Percentiles rank a stretch among this genome's conserved stretches.
Evolutionary conservation across 2,329 filamentous ascomycete genomes (phyloP).

Genomic region (Rhynchosporium graminicola): DNA sequence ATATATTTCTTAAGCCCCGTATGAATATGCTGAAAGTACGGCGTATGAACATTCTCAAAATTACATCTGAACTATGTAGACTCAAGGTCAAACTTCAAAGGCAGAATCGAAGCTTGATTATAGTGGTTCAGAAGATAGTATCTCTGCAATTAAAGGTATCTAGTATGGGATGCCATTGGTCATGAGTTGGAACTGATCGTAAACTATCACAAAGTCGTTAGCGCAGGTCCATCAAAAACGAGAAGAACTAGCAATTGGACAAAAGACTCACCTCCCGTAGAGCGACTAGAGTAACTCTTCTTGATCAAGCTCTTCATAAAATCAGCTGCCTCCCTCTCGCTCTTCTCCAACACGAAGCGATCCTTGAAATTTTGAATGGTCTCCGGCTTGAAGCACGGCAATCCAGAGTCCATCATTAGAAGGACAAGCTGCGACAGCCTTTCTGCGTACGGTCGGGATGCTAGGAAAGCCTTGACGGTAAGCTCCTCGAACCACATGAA

Average conservation of each 20-base stretch:
- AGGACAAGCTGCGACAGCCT: slow-evolving; percentile 88
- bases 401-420: slow-evolving; percentile 92
- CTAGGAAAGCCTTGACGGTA: slow-evolving; percentile 92
- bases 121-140: neutral
- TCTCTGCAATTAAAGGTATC: slow-evolving; percentile 3
- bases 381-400: slow-evolving; percentile 98
- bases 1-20: too few relatives aligned
- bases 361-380: slow-evolving; percentile 91
- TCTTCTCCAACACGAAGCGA: slow-evolving; percentile 89
- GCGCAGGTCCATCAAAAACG: neutral
- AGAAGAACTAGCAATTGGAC: neutral
- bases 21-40: neutral
- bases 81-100: neutral
- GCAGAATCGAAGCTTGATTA: neutral
- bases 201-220: slow-evolving; percentile 52
- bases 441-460: slow-evolving; percentile 80
- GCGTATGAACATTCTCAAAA: too few relatives aligned
- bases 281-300: slow-evolving; percentile 88
- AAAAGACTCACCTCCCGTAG: slow-evolving; percentile 59
- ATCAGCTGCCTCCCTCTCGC: slow-evolving; percentile 88
- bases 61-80: neutral
- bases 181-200: slow-evolving; percentile 96
- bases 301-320: slow-evolving; percentile 88
- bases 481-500: slow-evolving; percentile 98
- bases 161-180: slow-evolving; percentile 94